phyloP scores from a whole-genome alignment of 371 early-diverging fungal species.

The Chytridium lagenaria region DNA sequence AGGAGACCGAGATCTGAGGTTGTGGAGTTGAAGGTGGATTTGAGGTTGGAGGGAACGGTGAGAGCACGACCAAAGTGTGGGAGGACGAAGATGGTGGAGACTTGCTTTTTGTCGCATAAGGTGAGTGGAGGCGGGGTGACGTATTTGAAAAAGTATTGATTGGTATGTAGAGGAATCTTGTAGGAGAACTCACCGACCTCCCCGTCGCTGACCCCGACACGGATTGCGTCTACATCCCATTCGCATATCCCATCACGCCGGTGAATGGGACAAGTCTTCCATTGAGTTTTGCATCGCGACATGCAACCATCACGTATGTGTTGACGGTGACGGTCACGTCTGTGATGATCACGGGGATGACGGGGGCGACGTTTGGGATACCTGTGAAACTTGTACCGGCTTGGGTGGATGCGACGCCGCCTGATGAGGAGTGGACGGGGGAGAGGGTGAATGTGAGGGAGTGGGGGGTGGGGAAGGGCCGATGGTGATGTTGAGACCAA shows the following conservation, averaged over 20 bases:
- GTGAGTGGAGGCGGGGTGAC: too few species aligned
- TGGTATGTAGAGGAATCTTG: background rate
- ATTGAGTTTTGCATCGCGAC: background rate
- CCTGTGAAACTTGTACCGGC: background rate
- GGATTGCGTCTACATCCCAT: background rate
- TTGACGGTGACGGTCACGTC: background rate
- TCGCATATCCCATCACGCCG: background rate
- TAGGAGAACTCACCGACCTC: background rate
- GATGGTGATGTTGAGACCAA: constrained; percentile 16
- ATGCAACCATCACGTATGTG: background rate
- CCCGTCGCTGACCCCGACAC: constrained; percentile 5
- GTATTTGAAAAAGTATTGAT: too few species aligned
- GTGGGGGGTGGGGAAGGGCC: constrained; percentile 2
- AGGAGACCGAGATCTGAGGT: background rate
- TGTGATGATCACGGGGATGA: background rate
- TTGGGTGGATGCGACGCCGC: background rate
- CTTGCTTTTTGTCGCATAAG: background rate
- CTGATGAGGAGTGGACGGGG: background rate
- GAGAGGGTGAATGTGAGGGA: background rate
- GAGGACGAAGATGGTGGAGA: background rate
- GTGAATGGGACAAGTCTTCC: background rate
- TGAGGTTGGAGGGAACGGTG: background rate
- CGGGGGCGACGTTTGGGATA: background rate
- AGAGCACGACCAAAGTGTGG: background rate
- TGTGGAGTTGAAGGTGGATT: background rate